phyloP scores from a whole-genome alignment of 306 rosid species.

The Boehmeria nivea region DNA sequence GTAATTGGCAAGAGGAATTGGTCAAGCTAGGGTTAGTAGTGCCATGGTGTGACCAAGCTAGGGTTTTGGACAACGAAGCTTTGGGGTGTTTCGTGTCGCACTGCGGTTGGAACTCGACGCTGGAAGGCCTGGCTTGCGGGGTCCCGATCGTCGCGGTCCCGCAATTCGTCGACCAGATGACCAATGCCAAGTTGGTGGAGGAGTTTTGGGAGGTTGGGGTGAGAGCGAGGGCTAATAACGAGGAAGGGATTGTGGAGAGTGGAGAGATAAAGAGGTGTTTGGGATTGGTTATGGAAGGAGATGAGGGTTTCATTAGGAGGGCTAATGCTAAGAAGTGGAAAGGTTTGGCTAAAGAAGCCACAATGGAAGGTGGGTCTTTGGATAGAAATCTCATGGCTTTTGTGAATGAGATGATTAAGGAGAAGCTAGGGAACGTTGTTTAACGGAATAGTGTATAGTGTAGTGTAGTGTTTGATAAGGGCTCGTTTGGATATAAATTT shows the following conservation, averaged over 20 bases:
- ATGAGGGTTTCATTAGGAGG: constrained; percentile 12
- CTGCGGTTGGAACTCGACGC: constrained; percentile 33
- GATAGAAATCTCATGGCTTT: constrained; percentile 21
- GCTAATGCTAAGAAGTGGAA: constrained; percentile 18
- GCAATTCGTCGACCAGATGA: constrained; percentile 21
- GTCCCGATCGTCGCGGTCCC: constrained; percentile 29
- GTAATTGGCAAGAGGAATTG: constrained; percentile 3
- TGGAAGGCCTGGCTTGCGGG: constrained; percentile 30
- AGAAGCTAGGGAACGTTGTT: too few relatives aligned
- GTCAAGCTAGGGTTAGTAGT: constrained; percentile 28
- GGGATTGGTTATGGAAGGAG: constrained; percentile 26
- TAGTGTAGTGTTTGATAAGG: too few relatives aligned
- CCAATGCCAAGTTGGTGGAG: constrained; percentile 33
- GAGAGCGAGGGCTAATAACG: constrained; percentile 16
- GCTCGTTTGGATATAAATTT: too few relatives aligned
- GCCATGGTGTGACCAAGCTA: constrained; percentile 26
- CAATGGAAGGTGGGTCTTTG: constrained; percentile 30
- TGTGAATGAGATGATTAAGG: constrained; percentile 8
- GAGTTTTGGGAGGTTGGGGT: constrained; percentile 29
- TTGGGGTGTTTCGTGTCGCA: constrained; percentile 31
- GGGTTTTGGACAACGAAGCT: constrained; percentile 19
- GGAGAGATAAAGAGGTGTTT: constrained; percentile 29
- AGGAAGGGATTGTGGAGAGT: constrained; percentile 15
- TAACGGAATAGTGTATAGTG: too few relatives aligned
- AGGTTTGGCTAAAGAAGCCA: constrained; percentile 21